Evolutionary conservation across 2,329 filamentous ascomycete species (phyloP), one percentile per base, ranked within the genome.

Genomic region (Tolypocladium ophioglossoides): DNA sequence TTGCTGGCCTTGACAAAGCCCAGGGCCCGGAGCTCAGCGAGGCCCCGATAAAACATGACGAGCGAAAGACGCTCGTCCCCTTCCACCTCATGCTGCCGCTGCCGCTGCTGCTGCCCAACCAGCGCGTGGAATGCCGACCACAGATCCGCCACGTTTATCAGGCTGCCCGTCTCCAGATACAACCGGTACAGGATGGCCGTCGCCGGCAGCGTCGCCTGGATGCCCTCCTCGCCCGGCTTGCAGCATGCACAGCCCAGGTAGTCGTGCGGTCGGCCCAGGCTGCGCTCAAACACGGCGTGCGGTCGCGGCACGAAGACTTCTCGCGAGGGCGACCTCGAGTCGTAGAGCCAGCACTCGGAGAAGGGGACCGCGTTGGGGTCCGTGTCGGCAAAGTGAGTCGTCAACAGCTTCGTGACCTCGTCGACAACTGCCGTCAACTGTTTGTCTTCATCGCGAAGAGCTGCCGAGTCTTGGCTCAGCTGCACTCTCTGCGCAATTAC

Each of bases 1-100:
- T 86, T 88, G 65, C 87, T 97, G 57, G 80, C 79, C 74, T 94
- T 96, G 57, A 97, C 79, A 71, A 96, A 86, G 9, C 94, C 94
- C 63, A 99, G 76, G 53, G 85, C 82, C 68, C 85, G 86, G 67
- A 99, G 70, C 69, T 99, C 94, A 0, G 92, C 89, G 58, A 97
- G 70, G 6, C 82, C 88, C 57, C 84, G 80, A 69, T 96, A 96
- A 70, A 97, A 99, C 55, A 88, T 72, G 44, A 90, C 83, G 71
- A 90, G 76, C 9, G 77, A 78, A 49, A 76, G 77, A 59, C 80
- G 74, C 66, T 84, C 80, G 50, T 78, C 73, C 9, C 72, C 62
- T 9, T 75, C 74, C 16, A 73, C 71, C 16, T 73, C 71, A 11
- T 70, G 70, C 2, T 61, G 57, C 12, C 61, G 63, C 12, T 64